phyloP scores from a whole-genome alignment of 2,329 filamentous ascomycete species.

The Trichoderma oligosporum region DNA sequence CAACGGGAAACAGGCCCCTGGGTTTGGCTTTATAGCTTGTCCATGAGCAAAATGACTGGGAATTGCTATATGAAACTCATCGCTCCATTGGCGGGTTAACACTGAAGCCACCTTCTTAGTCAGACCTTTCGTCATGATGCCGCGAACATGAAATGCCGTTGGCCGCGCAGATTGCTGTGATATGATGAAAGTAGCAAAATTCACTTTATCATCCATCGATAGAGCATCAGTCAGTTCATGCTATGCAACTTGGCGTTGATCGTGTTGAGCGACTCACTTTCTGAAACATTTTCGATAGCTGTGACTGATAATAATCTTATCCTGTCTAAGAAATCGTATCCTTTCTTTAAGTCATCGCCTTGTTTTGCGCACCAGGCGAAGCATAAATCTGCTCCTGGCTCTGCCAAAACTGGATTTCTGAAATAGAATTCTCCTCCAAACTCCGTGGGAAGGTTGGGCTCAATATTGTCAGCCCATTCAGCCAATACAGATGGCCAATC shows the following conservation, averaged over 20 bases:
- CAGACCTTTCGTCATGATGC: neutral
- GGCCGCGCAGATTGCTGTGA: neutral
- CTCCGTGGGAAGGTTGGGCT: neutral
- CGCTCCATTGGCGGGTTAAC: neutral
- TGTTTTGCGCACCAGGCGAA: constrained; percentile 7
- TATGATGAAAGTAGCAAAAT: neutral
- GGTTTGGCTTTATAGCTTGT: neutral
- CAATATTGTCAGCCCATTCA: neutral
- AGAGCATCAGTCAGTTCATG: neutral
- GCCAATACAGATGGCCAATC: neutral
- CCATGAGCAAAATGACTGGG: neutral
- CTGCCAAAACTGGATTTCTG: neutral
- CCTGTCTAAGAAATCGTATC: neutral
- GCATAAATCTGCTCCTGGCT: neutral
- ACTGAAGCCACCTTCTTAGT: neutral
- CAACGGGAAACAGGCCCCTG: neutral
- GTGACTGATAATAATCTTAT: neutral
- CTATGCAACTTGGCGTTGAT: too few species aligned
- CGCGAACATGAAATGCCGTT: neutral
- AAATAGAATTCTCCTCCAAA: constrained; percentile 7
- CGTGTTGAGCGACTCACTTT: neutral
- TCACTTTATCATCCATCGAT: neutral
- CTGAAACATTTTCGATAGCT: neutral
- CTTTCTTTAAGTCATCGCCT: neutral
- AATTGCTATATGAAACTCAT: neutral